Evolutionary conservation across 1,284 basidiomycete genomes (phyloP), one percentile per base, ranked within the genome.

Genomic region (Boletus mariae): DNA sequence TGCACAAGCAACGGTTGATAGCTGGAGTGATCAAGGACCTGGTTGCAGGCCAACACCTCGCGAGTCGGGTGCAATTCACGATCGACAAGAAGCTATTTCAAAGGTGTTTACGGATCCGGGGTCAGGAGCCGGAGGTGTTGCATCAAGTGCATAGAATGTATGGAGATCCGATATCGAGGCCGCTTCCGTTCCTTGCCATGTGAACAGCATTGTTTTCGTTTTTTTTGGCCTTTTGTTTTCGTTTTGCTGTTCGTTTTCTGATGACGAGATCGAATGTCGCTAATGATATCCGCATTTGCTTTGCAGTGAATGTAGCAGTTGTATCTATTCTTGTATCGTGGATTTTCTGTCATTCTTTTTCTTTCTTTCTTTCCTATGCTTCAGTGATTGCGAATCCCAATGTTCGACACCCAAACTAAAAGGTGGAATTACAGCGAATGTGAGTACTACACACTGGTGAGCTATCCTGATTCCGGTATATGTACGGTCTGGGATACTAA

Each of bases 1-100:
- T 94, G 4, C 89, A 93, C 70, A 93, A 94, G 70, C 89, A 92
- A 65, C 83, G 92, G 28, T 71, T 84, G 58, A 87, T 91, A 49
- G 89, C 92, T 6, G 79, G 78, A 8, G 83, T 89, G 31, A 85
- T 92, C 64, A 89, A 90, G 65, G 78, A 80, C 11, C 74, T 93
- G 46, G 85, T 92, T 12, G 82, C 83, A 7, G 89, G 88, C 7
- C 91, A 94, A 65, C 88, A 92, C 59, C 77, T 92, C 11, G 87
- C 91, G 2, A 82, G 83, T 54, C 79, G 81, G 52, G 78, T 87
- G 40, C 80, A 86, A 42, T 87, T 82, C 58, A 78, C 83, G 41
- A 72, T 87, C 23, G 87, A 91, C 65, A 83, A 84, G 71, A 84
- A 80, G 66, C 68, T 90, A 43, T 90, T 87, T 71, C 83, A 88